Evolutionary conservation across 192 early-diverging fungal genomes (phyloP).

Genomic region (Dissophora ornata): DNA sequence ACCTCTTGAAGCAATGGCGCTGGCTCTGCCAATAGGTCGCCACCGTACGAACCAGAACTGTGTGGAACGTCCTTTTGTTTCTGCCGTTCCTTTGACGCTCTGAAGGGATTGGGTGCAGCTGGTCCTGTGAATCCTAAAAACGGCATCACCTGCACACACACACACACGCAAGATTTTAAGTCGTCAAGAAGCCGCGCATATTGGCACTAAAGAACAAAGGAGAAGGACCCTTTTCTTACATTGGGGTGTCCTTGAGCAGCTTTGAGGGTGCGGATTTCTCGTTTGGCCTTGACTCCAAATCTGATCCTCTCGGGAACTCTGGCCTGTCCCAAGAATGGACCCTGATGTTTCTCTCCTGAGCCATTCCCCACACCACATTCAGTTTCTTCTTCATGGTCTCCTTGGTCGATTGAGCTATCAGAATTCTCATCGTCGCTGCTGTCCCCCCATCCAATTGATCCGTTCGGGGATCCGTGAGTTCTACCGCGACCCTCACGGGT

Average conservation of each 20-base stretch:
- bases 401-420: conserved; percentile 4
- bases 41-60: not conserved
- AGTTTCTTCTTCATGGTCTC: not conserved
- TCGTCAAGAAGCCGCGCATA: too few species aligned
- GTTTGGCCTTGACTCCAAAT: conserved; percentile 38
- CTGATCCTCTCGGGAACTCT: conserved; percentile 9
- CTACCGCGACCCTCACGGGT: not conserved
- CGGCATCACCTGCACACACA: conserved; percentile 16
- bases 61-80: not conserved
- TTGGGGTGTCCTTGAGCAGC: conserved; percentile 46
- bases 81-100: not conserved
- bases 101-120: conserved; percentile 13
- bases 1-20: not conserved
- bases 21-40: not conserved
- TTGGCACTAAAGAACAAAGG: too few species aligned
- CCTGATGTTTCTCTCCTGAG: too few species aligned
- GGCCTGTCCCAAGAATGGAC: conserved; percentile 7
- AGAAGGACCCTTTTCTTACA: conserved; percentile 2
- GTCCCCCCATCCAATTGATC: not conserved
- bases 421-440: conserved; percentile 21
- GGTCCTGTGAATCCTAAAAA: conserved; percentile 40
- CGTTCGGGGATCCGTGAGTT: too few species aligned
- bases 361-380: too few species aligned
- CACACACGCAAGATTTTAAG: too few species aligned
- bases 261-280: conserved; percentile 35